A percentile compares a stretch with the other conserved stretches of the same genome.
Conservation (phyloP, 73 alveolate genomes). For the Paramecium biaurelia region DNA sequence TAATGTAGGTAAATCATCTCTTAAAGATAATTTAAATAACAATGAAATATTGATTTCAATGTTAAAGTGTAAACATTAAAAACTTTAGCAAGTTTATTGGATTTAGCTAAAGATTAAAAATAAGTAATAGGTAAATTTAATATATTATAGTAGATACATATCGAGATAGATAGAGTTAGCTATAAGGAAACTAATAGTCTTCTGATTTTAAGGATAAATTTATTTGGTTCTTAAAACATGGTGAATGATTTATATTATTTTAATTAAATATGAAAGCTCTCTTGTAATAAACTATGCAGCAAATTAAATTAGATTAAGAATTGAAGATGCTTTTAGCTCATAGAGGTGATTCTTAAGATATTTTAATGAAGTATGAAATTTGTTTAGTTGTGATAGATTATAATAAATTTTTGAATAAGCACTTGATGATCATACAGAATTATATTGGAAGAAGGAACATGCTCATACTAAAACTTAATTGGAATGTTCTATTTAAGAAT, state of each 20-base stretch:
- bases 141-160: not conserved
- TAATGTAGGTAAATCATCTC: no score
- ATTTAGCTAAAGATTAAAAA: not conserved
- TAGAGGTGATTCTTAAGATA: not conserved
- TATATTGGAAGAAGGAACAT: constrained; percentile 29
- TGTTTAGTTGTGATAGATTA: not conserved
- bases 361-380: not conserved
- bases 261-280: constrained; percentile 25
- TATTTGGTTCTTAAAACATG: constrained; percentile 8
- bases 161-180: not conserved
- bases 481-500: not conserved
- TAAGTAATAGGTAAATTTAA: not conserved
- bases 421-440: not conserved
- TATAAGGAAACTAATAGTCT: not conserved
- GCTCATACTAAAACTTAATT: not conserved
- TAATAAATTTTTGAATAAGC: not conserved
- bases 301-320: not conserved
- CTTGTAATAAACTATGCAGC: not conserved
- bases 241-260: constrained; percentile 5
- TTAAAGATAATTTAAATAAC: no score
- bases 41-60: no score
- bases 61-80: not conserved
- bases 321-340: not conserved
- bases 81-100: not conserved
- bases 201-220: constrained; percentile 4